Evolutionary conservation across 176 grass and related monocot genomes (phyloP), one percentile per base, ranked within the genome.

Genomic region (Cenchrus americanus): DNA sequence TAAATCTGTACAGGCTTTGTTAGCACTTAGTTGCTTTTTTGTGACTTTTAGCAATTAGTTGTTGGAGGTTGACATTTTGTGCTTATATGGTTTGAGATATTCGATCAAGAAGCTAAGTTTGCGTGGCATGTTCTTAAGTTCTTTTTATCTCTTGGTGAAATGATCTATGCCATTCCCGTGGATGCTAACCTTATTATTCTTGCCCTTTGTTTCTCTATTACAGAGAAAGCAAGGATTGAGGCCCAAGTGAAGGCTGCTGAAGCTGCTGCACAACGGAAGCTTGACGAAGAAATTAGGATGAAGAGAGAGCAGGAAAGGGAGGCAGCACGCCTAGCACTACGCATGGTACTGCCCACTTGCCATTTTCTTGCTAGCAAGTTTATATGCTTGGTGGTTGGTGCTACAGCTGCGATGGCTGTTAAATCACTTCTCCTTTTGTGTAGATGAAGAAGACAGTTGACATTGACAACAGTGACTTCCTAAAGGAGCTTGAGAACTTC

Each of bases 371-470:
- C 63, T 21, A 76, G 34, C 64, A 69, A 41, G 43, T 74, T 67
- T 90, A 7, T 58, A 83, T 78, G 12, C 41, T 64, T 82, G 66
- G 62, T 78, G 12, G 30, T 64, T 82, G 66, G 62, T 68, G 18
- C 70, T 72, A 62, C 22, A 61, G 10, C 57, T 27, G 76, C 13
- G 19, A 66, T 67, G 57, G 24, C 74, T 78, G 17, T 34, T 79
- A 37, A 78, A 68, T 71, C 18, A 14, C 21, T 79, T 6, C 58
- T 64, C 71, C 65, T 81, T 41, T 66, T 72, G 61, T 88, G 69
- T 62, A 97, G 95, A 88, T 97, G 83, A 86, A 94, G 86, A 97
- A 92, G 84, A 97, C 95, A 1, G 90, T 97, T 19, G 90, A 97
- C 40, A 92, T 97, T 47, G 95, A 97, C 83, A 97, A 97, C 66